These are phyloP conservation scores for Dispira parvispora DNA, from an alignment of 192 early-diverging fungal genomes.

Conservation along the genomic window DNA sequence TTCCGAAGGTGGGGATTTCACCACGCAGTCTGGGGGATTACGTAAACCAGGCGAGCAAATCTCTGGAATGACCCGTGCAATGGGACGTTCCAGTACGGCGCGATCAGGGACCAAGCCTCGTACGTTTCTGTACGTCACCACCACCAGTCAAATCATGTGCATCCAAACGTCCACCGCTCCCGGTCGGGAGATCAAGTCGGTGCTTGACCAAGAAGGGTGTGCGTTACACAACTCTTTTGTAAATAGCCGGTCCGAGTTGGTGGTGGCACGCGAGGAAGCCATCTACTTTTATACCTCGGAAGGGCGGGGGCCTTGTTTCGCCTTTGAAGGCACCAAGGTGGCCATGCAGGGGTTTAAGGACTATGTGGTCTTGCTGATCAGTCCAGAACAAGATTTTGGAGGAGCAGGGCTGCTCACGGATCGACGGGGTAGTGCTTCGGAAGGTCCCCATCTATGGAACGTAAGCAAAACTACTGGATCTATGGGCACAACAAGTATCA, in stretches of 20 bases:
- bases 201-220: constrained; percentile 72
- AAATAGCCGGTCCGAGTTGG: constrained; percentile 57
- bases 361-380: constrained; percentile 11
- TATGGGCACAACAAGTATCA: constrained; percentile 11
- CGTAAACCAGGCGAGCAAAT: too few relatives aligned
- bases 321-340: constrained; percentile 50
- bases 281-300: constrained; percentile 83
- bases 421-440: constrained; percentile 11
- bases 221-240: constrained; percentile 56
- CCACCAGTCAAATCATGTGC: constrained; percentile 14
- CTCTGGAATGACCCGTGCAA: not conserved
- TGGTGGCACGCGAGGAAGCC: constrained; percentile 74
- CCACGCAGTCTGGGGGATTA: constrained; percentile 9
- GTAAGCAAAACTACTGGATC: constrained; percentile 1
- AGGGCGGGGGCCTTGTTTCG: constrained; percentile 85
- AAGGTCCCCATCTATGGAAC: constrained; percentile 12
- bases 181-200: constrained; percentile 16
- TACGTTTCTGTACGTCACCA: constrained; percentile 24
- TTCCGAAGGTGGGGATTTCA: constrained; percentile 21
- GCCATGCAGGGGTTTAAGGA: constrained; percentile 18
- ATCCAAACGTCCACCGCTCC: constrained; percentile 7
- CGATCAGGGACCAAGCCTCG: not conserved
- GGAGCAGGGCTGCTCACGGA: constrained; percentile 11
- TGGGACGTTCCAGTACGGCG: not conserved
- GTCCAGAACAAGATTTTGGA: not conserved